Conservation (phyloP, 345 rosid genomes). For the Citrus unshiu region DNA sequence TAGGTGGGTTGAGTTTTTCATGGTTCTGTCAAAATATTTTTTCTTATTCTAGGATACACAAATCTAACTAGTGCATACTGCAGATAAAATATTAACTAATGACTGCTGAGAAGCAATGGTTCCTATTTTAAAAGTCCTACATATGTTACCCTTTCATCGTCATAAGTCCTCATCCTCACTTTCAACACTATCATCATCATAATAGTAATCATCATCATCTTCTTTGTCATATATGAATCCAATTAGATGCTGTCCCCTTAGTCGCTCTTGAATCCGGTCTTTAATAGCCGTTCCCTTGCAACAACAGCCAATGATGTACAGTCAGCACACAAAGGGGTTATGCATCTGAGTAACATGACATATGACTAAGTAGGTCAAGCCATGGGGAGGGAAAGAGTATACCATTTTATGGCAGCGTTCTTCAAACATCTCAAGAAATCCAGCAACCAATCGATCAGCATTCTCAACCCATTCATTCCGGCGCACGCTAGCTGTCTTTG, state of each 20-base stretch:
- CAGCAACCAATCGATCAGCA: slow-evolving; percentile 63
- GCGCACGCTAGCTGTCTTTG: slow-evolving; percentile 56
- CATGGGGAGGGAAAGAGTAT: background rate
- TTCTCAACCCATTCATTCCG: slow-evolving; percentile 62
- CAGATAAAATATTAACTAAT: background rate
- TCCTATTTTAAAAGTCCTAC: background rate
- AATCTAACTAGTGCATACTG: background rate
- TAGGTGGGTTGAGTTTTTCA: background rate
- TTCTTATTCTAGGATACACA: background rate
- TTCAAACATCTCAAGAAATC: slow-evolving; percentile 72
- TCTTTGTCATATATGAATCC: slow-evolving; percentile 28
- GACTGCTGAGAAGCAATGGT: background rate
- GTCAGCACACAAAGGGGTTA: background rate
- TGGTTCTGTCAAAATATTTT: background rate
- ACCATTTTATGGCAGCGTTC: slow-evolving; percentile 75
- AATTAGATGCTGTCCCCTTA: slow-evolving; percentile 39
- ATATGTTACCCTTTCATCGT: slow-evolving; percentile 16
- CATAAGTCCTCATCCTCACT: slow-evolving; percentile 19
- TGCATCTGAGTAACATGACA: too few relatives aligned
- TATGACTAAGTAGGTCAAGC: background rate
- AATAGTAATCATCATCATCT: slow-evolving; percentile 29
- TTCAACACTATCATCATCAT: slow-evolving; percentile 26
- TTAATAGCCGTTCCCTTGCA: slow-evolving; percentile 58
- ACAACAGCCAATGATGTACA: background rate
- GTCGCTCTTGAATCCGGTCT: slow-evolving; percentile 54